Percentiles rank a stretch among this genome's conserved stretches.
phyloP scores from a whole-genome alignment of 2,329 filamentous ascomycete species.

The Phaeoacremonium minimum region DNA sequence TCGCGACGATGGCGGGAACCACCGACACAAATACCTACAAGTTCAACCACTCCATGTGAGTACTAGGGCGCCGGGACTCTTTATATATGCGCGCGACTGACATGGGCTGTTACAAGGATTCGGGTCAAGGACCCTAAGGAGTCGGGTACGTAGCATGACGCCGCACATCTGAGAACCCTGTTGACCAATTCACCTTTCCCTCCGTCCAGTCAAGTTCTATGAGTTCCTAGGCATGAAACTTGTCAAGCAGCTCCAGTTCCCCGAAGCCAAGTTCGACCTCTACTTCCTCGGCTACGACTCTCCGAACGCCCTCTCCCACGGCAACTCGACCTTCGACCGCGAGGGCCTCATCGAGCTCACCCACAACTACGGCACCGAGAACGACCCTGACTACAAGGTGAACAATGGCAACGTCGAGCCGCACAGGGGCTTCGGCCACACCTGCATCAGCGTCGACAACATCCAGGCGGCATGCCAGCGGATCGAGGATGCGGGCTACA shows the following conservation, averaged over 20 bases:
- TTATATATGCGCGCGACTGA: too few relatives aligned
- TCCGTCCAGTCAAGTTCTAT: slow-evolving; percentile 74
- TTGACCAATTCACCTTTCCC: not conserved
- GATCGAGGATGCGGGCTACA: slow-evolving; percentile 84
- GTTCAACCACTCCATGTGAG: slow-evolving; percentile 82
- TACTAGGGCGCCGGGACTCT: too few relatives aligned
- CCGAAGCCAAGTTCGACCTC: slow-evolving; percentile 87
- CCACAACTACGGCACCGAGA: slow-evolving; percentile 84
- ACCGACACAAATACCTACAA: slow-evolving; percentile 78
- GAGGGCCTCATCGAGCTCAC: slow-evolving; percentile 87
- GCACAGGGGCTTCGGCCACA: slow-evolving; percentile 77
- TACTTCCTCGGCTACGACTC: slow-evolving; percentile 93
- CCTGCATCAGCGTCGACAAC: slow-evolving; percentile 77
- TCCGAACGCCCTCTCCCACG: slow-evolving; percentile 67
- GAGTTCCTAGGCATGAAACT: slow-evolving; percentile 85
- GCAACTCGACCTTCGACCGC: slow-evolving; percentile 71
- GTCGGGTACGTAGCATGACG: slow-evolving; percentile 60
- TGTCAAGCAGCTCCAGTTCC: slow-evolving; percentile 75
- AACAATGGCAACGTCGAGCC: slow-evolving; percentile 92
- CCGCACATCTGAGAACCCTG: too few relatives aligned
- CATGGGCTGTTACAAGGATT: slow-evolving; percentile 70
- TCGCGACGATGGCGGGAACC: slow-evolving; percentile 57
- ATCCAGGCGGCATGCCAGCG: slow-evolving; percentile 87
- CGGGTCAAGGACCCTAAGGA: slow-evolving; percentile 90
- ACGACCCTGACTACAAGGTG: slow-evolving; percentile 73